Conservation (phyloP, 352 stramenopile species). For the Globisporangium barbulae region DNA sequence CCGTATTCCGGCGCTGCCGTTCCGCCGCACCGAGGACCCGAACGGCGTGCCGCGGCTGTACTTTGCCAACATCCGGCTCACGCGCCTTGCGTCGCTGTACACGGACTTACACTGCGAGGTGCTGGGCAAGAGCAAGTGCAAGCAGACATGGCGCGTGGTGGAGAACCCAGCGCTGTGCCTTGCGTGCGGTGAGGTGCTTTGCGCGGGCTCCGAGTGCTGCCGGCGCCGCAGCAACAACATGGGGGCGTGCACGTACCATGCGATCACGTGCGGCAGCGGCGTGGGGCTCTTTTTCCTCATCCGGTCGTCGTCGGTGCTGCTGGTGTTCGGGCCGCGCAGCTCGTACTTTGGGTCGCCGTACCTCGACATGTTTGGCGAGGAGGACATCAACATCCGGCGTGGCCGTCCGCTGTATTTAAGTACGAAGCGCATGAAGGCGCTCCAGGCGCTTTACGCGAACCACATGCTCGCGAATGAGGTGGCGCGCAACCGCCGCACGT, state of each 20-base stretch:
- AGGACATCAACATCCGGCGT: slow-evolving; percentile 81
- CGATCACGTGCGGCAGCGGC: slow-evolving; percentile 66
- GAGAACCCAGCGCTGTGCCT: slow-evolving; percentile 83
- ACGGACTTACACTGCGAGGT: slow-evolving; percentile 78
- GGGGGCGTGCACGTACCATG: slow-evolving; percentile 73
- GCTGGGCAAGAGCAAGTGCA: slow-evolving; percentile 67
- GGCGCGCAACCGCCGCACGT: slow-evolving; percentile 76
- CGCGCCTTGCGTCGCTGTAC: slow-evolving; percentile 61
- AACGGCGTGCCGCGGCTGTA: slow-evolving; percentile 36
- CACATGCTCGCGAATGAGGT: slow-evolving; percentile 83
- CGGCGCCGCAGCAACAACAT: slow-evolving; percentile 59
- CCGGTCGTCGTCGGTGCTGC: slow-evolving; percentile 68
- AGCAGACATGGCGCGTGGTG: slow-evolving; percentile 62
- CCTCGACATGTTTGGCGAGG: slow-evolving; percentile 87
- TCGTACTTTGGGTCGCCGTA: slow-evolving; percentile 87
- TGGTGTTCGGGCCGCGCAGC: slow-evolving; percentile 67
- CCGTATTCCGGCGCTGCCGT: slow-evolving; percentile 48
- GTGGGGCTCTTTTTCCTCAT: slow-evolving; percentile 84
- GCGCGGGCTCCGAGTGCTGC: slow-evolving; percentile 80
- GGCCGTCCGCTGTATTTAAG: slow-evolving; percentile 75
- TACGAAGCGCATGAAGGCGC: slow-evolving; percentile 63
- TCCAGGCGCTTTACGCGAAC: slow-evolving; percentile 71
- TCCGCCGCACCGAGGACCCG: slow-evolving; percentile 40
- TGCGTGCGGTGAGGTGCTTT: slow-evolving; percentile 72
- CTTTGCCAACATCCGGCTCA: slow-evolving; percentile 64